phyloP scores from a whole-genome alignment of 805 yeast species.

The Myxozyma neotropica region DNA sequence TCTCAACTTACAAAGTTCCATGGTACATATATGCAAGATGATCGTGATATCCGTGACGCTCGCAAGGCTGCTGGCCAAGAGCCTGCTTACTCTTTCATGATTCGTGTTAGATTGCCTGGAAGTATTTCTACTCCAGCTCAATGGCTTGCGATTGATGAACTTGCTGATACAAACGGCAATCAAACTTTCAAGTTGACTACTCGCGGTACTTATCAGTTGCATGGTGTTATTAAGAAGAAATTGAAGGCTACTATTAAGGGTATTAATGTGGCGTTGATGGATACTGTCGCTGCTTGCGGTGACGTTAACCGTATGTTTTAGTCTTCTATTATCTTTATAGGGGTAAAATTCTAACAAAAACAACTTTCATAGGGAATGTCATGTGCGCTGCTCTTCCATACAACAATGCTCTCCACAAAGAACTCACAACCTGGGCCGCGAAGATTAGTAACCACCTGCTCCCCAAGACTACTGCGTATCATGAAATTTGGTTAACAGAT shows the following conservation, averaged over 20 bases:
- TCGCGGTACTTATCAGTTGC: constrained; percentile 95
- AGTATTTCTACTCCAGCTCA: constrained; percentile 86
- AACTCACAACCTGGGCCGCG: constrained; percentile 65
- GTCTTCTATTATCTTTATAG: not conserved
- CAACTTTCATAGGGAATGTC: constrained; percentile 57
- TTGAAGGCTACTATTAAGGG: constrained; percentile 89
- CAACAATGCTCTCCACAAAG: constrained; percentile 77
- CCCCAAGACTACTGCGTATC: constrained; percentile 93
- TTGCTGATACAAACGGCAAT: constrained; percentile 80
- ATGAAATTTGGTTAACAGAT: constrained; percentile 91
- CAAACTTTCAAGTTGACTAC: constrained; percentile 94
- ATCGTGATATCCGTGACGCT: constrained; percentile 91
- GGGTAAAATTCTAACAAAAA: not conserved
- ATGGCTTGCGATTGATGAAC: constrained; percentile 82
- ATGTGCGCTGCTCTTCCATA: constrained; percentile 89
- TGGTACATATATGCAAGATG: constrained; percentile 98
- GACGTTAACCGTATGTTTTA: constrained; percentile 73
- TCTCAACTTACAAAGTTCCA: constrained; percentile 96
- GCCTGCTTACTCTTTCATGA: constrained; percentile 97
- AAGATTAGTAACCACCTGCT: constrained; percentile 77
- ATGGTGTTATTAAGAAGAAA: constrained; percentile 88
- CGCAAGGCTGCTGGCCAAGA: constrained; percentile 90
- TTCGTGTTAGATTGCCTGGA: constrained; percentile 92
- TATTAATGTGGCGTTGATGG: constrained; percentile 86
- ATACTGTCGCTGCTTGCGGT: constrained; percentile 97